Evolutionary conservation across 2,329 filamentous ascomycete species (phyloP), one percentile per base, ranked within the genome.

Genomic region (Sclerotinia nivalis): DNA sequence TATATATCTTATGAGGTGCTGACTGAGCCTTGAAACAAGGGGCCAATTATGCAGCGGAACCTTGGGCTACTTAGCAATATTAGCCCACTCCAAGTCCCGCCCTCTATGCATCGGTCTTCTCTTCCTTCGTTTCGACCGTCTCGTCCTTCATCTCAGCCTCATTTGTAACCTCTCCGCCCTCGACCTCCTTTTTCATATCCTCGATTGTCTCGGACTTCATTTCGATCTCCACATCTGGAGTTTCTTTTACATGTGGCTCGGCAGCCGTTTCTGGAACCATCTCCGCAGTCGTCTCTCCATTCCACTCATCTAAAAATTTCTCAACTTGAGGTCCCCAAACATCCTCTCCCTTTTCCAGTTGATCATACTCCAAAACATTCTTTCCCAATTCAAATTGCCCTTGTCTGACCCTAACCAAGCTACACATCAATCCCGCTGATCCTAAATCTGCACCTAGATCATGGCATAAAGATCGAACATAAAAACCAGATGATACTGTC

Each of bases 401-500:
- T 81, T 99, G 96, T 66, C 91, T 88, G 4, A 88, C 91, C 68
- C 96, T 90, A 69, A 91, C 86, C 28, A 99, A 87, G 75, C 91
- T 89, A 31, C 92, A 88, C 95, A 99, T 98, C 74, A 96, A 85
- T 47, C 87, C 96, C 34, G 92, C 89, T 18, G 93, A 97, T 66
- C 87, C 89, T 20, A 97, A 85, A 74, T 93, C 93, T 74, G 89
- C 84, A 31, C 95, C 96, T 4, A 99, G 85, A 77, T 99, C 96
- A 78, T 98, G 93, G 76, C 93, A 94, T 75, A 99, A 88, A 70
- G 92, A 96, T 72, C 96, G 91, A 20, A 99, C 94, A 80, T 99
- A 99, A 84, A 97, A 99, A 52, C 96, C 96, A 0, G 93, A 97
- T 2, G 93, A 93, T 66, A 97, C 95, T 0, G 92, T 97, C 88